Conservation (phyloP, 768 basidiomycete species). For the Cyathus striatus region DNA sequence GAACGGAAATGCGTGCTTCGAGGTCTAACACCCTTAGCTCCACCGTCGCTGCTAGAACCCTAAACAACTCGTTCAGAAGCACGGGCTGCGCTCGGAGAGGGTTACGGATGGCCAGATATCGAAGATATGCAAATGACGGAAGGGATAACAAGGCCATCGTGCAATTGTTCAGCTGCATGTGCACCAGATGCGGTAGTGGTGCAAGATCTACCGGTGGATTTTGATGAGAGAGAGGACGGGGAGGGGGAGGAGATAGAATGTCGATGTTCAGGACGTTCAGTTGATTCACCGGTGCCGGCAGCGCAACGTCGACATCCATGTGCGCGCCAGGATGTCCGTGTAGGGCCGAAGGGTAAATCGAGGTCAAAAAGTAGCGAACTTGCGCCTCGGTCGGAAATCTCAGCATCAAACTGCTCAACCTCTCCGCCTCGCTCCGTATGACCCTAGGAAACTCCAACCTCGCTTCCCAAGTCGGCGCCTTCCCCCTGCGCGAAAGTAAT, state of each 20-base stretch:
- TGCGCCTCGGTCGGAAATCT: constrained; percentile 3
- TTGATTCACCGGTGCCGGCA: constrained; percentile 9
- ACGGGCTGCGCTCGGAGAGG: too few species aligned
- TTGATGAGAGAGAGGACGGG: too few species aligned
- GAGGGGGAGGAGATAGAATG: too few species aligned
- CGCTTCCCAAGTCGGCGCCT: not conserved
- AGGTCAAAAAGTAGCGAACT: not conserved
- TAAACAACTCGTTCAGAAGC: too few species aligned
- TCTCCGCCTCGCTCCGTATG: not conserved
- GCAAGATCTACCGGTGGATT: constrained; percentile 1
- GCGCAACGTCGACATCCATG: not conserved
- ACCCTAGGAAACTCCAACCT: not conserved
- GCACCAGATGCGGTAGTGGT: constrained; percentile 5
- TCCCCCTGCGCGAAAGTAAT: too few species aligned
- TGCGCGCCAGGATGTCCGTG: not conserved
- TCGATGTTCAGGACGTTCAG: too few species aligned
- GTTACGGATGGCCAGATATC: too few species aligned
- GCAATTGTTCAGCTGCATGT: constrained; percentile 17
- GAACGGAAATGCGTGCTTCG: too few species aligned
- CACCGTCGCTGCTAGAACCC: too few species aligned
- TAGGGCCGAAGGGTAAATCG: not conserved
- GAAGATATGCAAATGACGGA: not conserved
- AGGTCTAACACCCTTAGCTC: too few species aligned
- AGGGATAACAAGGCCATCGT: constrained; percentile 10
- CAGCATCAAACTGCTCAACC: not conserved